Evolutionary conservation across 2,329 filamentous ascomycete genomes (phyloP).

Genomic region (Diaporthe citri): DNA sequence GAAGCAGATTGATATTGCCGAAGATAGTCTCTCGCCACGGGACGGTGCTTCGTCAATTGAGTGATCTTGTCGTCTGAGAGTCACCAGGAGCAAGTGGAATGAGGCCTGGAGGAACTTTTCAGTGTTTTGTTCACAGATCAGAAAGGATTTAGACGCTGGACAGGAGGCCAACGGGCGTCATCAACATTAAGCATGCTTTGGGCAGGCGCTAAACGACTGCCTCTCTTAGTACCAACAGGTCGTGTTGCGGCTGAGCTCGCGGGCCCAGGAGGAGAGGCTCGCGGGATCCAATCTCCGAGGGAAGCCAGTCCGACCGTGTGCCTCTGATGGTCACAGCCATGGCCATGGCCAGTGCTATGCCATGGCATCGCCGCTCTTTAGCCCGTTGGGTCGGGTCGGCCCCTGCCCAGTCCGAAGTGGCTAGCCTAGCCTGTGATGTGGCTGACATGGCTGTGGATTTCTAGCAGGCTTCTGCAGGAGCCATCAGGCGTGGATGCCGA

Average conservation of each 20-base stretch:
- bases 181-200: slow-evolving; percentile 13
- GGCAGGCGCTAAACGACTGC: neutral
- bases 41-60: slow-evolving; percentile 33
- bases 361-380: slow-evolving; percentile 8
- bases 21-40: slow-evolving; percentile 28
- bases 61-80: neutral
- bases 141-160: neutral
- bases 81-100: neutral
- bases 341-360: slow-evolving; percentile 19
- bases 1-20: neutral
- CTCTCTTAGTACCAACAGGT: slow-evolving; percentile 23
- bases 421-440: slow-evolving; percentile 17
- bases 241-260: slow-evolving; percentile 27
- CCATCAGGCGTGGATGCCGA: slow-evolving; percentile 22
- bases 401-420: neutral
- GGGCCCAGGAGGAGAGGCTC: neutral
- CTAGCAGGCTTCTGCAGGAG: slow-evolving; percentile 17
- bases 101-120: neutral
- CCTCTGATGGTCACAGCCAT: slow-evolving; percentile 1
- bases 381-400: slow-evolving; percentile 17
- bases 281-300: neutral
- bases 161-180: slow-evolving; percentile 23
- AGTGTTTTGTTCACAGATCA: neutral
- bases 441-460: slow-evolving; percentile 25
- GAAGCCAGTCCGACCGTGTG: neutral